These are phyloP conservation scores for Fusarium domesticum DNA, from an alignment of 2,329 filamentous ascomycete species.

Conservation along the genomic window DNA sequence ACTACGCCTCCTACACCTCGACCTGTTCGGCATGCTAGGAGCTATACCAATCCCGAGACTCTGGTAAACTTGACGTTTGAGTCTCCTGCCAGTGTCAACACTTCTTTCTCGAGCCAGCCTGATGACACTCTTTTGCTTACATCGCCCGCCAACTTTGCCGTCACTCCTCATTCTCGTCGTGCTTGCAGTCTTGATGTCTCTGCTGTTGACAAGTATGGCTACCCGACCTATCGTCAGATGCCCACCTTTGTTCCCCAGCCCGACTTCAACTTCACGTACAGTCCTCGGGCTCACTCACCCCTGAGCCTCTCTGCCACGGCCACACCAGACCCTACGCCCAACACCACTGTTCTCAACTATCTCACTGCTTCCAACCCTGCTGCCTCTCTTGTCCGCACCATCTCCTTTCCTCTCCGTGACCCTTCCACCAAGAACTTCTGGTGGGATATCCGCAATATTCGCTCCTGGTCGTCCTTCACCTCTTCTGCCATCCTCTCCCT, in stretches of 20 bases:
- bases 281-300: slow-evolving; percentile 46
- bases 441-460: slow-evolving; percentile 91
- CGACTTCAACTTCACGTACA: slow-evolving; percentile 45
- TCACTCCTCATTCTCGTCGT: slow-evolving; percentile 44
- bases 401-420: slow-evolving; percentile 66
- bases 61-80: slow-evolving; percentile 39
- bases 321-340: slow-evolving; percentile 46
- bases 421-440: slow-evolving; percentile 80
- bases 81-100: slow-evolving; percentile 25
- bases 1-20: slow-evolving; percentile 28
- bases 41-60: slow-evolving; percentile 61
- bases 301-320: slow-evolving; percentile 39
- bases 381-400: slow-evolving; percentile 74
- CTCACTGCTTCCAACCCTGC: slow-evolving; percentile 78
- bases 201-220: slow-evolving; percentile 68
- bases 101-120: slow-evolving; percentile 40
- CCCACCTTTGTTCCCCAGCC: slow-evolving; percentile 42
- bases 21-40: slow-evolving; percentile 50
- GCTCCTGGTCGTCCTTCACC: slow-evolving; percentile 79
- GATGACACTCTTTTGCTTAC: slow-evolving; percentile 50
- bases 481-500: slow-evolving; percentile 68
- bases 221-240: slow-evolving; percentile 79
- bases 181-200: slow-evolving; percentile 66
- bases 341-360: slow-evolving; percentile 73
- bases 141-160: slow-evolving; percentile 59